These are phyloP conservation scores for Lentinula sp. DNA, from an alignment of 768 basidiomycete genomes.

Conservation along the genomic window DNA sequence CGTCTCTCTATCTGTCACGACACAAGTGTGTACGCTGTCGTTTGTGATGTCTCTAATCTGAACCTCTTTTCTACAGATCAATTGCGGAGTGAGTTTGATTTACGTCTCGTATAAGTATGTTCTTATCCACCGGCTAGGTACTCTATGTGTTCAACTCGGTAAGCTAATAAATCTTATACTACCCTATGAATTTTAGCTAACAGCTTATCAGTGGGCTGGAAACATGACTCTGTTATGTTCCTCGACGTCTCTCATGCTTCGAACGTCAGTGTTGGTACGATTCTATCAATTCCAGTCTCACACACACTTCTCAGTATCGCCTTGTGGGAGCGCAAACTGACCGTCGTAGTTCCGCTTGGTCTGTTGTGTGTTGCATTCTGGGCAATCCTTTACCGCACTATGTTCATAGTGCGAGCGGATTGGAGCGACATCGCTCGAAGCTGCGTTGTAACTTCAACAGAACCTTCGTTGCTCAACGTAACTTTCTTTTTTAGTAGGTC, in stretches of 20 bases:
- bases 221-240: constrained; percentile 63
- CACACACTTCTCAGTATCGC: constrained; percentile 41
- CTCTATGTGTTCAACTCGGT: constrained; percentile 54
- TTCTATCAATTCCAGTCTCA: constrained; percentile 1
- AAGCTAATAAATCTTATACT: not conserved
- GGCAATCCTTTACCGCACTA: constrained; percentile 61
- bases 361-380: constrained; percentile 58
- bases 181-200: constrained; percentile 34
- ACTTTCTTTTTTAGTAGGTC: constrained; percentile 68
- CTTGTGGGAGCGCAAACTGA: constrained; percentile 57
- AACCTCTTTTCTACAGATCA: constrained; percentile 31
- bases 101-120: not conserved
- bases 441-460: constrained; percentile 49
- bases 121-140: constrained; percentile 29
- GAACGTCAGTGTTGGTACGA: constrained; percentile 42
- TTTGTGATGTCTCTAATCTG: not conserved
- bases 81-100: constrained; percentile 44
- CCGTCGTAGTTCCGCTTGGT: constrained; percentile 44
- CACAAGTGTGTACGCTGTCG: constrained; percentile 13
- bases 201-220: constrained; percentile 44
- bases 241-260: constrained; percentile 64
- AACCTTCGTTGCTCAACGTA: constrained; percentile 51
- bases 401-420: constrained; percentile 57
- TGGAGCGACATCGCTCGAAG: constrained; percentile 35
- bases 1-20: constrained; percentile 46